Evolutionary conservation across 164 flowering plant species (phyloP).

Genomic region (Platanus orientalis): DNA sequence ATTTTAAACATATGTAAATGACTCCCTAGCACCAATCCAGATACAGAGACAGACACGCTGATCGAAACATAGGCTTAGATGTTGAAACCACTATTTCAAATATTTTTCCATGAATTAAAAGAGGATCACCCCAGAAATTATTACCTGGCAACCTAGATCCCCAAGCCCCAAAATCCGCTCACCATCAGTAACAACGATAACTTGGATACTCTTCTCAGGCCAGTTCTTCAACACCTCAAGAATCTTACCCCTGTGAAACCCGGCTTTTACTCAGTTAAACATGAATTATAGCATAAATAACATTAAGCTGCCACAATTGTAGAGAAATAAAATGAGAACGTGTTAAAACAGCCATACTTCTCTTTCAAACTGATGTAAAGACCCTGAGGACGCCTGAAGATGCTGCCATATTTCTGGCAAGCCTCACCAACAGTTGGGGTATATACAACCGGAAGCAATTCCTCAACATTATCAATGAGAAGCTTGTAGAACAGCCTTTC

Average conservation of each 20-base stretch:
- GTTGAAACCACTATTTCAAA: too few relatives aligned
- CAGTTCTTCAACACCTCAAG: constrained; percentile 70
- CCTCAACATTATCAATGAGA: constrained; percentile 81
- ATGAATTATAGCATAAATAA: background rate
- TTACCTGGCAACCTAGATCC: constrained; percentile 84
- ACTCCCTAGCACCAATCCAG: background rate
- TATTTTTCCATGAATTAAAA: background rate
- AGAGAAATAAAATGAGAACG: background rate
- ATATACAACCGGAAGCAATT: constrained; percentile 74
- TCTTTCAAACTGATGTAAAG: constrained; percentile 78
- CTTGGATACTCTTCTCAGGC: constrained; percentile 66
- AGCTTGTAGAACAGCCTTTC: constrained; percentile 77
- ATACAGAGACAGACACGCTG: background rate
- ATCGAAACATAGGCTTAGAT: background rate
- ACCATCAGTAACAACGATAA: constrained; percentile 85
- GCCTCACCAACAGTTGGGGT: constrained; percentile 91
- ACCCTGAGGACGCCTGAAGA: constrained; percentile 82
- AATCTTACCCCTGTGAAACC: constrained; percentile 59
- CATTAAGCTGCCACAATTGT: background rate
- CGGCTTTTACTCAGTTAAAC: background rate
- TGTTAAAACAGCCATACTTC: constrained; percentile 38
- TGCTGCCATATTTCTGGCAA: constrained; percentile 83
- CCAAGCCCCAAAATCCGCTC: constrained; percentile 83
- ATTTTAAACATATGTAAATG: constrained; percentile 9
- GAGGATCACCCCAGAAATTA: background rate